These are phyloP conservation scores for Lactifluus rugatus DNA, from an alignment of 768 basidiomycete genomes.

Conservation along the genomic window DNA sequence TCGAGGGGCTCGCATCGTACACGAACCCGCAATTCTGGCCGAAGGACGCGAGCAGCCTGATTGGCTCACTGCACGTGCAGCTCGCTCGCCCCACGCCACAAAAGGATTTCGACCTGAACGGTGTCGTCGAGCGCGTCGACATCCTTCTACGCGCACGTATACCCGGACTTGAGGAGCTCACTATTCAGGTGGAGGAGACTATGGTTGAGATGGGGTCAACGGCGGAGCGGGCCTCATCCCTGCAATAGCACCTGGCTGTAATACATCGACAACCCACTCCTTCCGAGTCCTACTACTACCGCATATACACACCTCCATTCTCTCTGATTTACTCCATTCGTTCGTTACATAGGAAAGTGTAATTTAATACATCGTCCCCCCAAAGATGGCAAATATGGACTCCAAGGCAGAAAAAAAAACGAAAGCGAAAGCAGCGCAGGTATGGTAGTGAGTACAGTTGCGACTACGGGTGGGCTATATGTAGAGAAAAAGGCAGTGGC, in stretches of 20 bases:
- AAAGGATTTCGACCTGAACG: constrained; percentile 52
- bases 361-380: constrained; percentile 17
- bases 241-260: constrained; percentile 1
- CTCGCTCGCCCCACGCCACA: constrained; percentile 33
- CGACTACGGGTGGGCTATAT: constrained; percentile 13
- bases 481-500: neutral
- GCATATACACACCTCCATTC: constrained; percentile 4
- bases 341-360: constrained; percentile 18
- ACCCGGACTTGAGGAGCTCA: constrained; percentile 76
- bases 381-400: constrained; percentile 11
- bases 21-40: constrained; percentile 89
- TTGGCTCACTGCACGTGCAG: constrained; percentile 90
- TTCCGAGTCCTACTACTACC: neutral
- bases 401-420: constrained; percentile 6
- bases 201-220: neutral
- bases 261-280: too few relatives aligned
- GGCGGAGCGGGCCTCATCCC: neutral
- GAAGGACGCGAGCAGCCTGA: constrained; percentile 73
- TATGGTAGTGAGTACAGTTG: constrained; percentile 18
- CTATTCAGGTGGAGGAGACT: constrained; percentile 67
- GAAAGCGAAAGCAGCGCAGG: constrained; percentile 13
- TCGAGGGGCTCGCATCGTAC: constrained; percentile 79
- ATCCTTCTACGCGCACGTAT: constrained; percentile 60
- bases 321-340: constrained; percentile 8
- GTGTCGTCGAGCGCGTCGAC: constrained; percentile 70